phyloP scores from a whole-genome alignment of 768 basidiomycete species.

The Lactifluus piperatus region DNA sequence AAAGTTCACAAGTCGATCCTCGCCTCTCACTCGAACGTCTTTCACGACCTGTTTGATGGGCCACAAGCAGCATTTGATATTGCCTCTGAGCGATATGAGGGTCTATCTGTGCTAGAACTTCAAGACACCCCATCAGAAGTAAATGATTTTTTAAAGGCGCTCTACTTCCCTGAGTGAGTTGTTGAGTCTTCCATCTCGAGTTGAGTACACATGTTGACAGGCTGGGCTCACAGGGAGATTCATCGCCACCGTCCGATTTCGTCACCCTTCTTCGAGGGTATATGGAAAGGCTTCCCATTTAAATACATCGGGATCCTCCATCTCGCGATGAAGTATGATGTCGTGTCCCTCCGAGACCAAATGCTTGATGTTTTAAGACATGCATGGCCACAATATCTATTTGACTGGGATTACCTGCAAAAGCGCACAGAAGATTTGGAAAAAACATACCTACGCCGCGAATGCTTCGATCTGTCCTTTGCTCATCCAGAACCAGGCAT shows the following conservation, averaged over 20 bases:
- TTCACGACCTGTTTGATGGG: conserved; percentile 13
- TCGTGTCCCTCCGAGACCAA: conserved; percentile 1
- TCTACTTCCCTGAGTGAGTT: conserved; percentile 17
- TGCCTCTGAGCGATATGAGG: conserved; percentile 16
- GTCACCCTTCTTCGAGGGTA: conserved; percentile 13
- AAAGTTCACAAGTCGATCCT: conserved; percentile 19
- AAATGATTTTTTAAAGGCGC: conserved; percentile 11
- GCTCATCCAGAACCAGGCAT: conserved; percentile 15
- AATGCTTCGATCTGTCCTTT: conserved; percentile 14
- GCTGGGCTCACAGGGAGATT: conserved; percentile 4
- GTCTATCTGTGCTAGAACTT: conserved; percentile 15
- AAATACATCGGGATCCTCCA: conserved; percentile 14
- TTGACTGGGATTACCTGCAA: conserved; percentile 14
- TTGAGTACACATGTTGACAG: background rate
- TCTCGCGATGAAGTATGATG: conserved; percentile 14
- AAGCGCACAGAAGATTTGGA: conserved; percentile 17
- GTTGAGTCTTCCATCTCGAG: background rate
- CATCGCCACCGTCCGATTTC: conserved; percentile 14
- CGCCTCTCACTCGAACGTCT: conserved; percentile 11
- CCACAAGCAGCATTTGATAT: conserved; percentile 6
- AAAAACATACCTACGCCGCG: conserved; percentile 8
- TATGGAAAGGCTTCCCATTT: conserved; percentile 17
- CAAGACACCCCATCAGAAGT: conserved; percentile 13
- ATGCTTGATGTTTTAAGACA: conserved; percentile 9
- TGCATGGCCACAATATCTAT: conserved; percentile 14